A percentile compares a stretch with the other conserved stretches of the same genome.
These are phyloP conservation scores for Rhododendron mucronatum DNA, from an alignment of 148 eudicot species.

Conservation along the genomic window DNA sequence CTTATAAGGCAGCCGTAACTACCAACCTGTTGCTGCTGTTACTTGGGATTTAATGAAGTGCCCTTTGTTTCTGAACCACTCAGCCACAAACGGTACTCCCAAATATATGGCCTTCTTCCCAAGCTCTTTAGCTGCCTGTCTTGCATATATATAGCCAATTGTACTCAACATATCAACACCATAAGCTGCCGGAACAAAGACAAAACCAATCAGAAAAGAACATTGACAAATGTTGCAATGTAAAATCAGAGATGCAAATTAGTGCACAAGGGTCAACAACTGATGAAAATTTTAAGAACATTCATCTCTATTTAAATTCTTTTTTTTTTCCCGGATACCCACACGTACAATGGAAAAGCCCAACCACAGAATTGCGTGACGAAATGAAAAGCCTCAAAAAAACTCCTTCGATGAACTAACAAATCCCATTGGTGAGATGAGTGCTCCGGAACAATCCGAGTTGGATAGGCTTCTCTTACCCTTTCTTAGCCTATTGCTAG, in stretches of 20 bases:
- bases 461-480: neutral
- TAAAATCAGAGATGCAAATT: neutral
- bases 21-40: conserved; percentile 92
- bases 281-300: neutral
- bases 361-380: neutral
- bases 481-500: neutral
- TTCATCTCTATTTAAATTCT: neutral
- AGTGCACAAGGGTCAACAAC: neutral
- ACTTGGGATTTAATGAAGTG: conserved; percentile 95
- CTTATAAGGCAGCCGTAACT: conserved; percentile 3
- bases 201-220: conserved; percentile 17
- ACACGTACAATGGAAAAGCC: neutral
- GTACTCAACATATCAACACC: conserved; percentile 96
- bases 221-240: conserved; percentile 2
- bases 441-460: neutral
- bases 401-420: neutral
- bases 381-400: neutral
- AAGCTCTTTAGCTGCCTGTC: conserved; percentile 96
- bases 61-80: conserved; percentile 99
- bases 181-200: conserved; percentile 62
- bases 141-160: conserved; percentile 89
- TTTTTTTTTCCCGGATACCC: neutral
- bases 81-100: conserved; percentile 95
- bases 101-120: conserved; percentile 87
- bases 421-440: neutral